phyloP scores from a whole-genome alignment of 495 filamentous ascomycete genomes.

The Lasiosphaeria ovina region DNA sequence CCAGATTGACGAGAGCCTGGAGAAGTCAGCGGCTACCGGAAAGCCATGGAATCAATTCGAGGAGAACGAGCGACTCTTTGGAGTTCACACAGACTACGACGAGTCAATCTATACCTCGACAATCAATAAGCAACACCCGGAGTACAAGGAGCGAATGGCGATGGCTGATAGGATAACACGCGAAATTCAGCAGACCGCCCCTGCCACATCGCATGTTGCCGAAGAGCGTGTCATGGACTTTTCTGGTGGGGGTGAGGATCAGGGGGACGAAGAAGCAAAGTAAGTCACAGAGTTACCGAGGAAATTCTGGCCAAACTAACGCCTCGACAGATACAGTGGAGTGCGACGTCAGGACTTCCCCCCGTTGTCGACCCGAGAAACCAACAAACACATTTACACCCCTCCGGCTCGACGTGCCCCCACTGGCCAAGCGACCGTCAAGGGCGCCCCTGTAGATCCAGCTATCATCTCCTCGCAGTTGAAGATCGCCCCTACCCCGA shows the following conservation, averaged over 20 bases:
- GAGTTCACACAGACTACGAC: slow-evolving; percentile 81
- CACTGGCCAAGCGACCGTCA: slow-evolving; percentile 66
- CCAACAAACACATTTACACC: slow-evolving; percentile 65
- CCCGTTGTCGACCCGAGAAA: slow-evolving; percentile 58
- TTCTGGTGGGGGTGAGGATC: slow-evolving; percentile 49
- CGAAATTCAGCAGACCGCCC: slow-evolving; percentile 75
- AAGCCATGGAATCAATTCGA: slow-evolving; percentile 88
- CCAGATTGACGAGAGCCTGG: slow-evolving; percentile 65
- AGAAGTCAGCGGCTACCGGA: slow-evolving; percentile 49
- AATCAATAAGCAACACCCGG: slow-evolving; percentile 77
- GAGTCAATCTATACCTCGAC: slow-evolving; percentile 92
- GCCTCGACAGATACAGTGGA: slow-evolving; percentile 72
- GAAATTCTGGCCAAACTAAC: slow-evolving; percentile 22
- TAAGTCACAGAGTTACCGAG: slow-evolving; percentile 42
- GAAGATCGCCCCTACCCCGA: slow-evolving; percentile 44
- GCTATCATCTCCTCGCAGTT: slow-evolving; percentile 78
- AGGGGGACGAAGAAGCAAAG: slow-evolving; percentile 84
- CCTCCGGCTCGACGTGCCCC: slow-evolving; percentile 83
- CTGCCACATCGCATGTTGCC: slow-evolving; percentile 74
- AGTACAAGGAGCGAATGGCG: slow-evolving; percentile 72
- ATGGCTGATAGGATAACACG: slow-evolving; percentile 79
- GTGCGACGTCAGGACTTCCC: slow-evolving; percentile 76
- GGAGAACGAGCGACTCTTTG: slow-evolving; percentile 82
- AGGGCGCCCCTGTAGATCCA: slow-evolving; percentile 72
- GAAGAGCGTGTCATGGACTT: slow-evolving; percentile 80